phyloP scores from a whole-genome alignment of 371 early-diverging fungal genomes.

The Mucor velutinosus region DNA sequence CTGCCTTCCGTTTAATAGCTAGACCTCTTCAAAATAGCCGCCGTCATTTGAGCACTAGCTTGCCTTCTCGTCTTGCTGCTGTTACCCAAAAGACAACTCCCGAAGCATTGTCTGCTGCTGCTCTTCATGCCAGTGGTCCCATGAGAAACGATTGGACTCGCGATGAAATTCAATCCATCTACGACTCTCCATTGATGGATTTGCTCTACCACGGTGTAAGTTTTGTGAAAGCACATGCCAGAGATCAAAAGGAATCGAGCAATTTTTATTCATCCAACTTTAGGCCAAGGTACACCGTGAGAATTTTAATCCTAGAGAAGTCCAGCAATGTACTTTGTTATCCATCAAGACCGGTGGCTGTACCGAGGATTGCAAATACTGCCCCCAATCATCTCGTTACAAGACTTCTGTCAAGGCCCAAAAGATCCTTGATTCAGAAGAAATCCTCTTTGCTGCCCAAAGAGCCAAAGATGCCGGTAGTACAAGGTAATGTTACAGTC shows the following conservation, averaged over 20 bases:
- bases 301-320: conserved; percentile 72
- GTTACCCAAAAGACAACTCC: conserved; percentile 40
- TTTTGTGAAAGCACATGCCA: conserved; percentile 17
- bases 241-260: too few relatives aligned
- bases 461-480: conserved; percentile 83
- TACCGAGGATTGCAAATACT: conserved; percentile 86
- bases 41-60: conserved; percentile 51
- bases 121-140: conserved; percentile 59
- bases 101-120: conserved; percentile 57
- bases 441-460: conserved; percentile 75
- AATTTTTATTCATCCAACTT: background rate
- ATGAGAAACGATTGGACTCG: conserved; percentile 76
- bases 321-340: conserved; percentile 83
- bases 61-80: conserved; percentile 58
- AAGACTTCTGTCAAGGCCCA: conserved; percentile 74
- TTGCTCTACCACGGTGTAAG: conserved; percentile 77
- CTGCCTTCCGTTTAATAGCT: conserved; percentile 43
- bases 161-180: conserved; percentile 78
- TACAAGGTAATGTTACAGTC: conserved; percentile 47
- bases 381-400: conserved; percentile 82
- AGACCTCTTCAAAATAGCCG: conserved; percentile 36
- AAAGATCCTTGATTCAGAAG: conserved; percentile 75
- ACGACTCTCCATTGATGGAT: conserved; percentile 83
- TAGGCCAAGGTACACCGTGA: conserved; percentile 81
- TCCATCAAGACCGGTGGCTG: conserved; percentile 92